These are phyloP conservation scores for Entamoeba invadens DNA, from an alignment of 208 protist genomes.

Conservation along the genomic window DNA sequence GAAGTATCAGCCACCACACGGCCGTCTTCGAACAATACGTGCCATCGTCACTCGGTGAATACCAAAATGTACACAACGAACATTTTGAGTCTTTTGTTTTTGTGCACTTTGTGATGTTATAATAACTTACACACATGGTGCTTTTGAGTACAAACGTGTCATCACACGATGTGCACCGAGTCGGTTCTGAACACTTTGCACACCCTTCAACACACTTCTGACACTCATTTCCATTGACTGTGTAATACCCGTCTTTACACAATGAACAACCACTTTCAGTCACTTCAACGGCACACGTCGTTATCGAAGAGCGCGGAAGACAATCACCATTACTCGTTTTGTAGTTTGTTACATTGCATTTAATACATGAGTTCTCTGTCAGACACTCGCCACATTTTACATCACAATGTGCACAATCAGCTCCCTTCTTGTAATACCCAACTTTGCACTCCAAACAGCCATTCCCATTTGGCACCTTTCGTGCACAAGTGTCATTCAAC, in stretches of 20 bases:
- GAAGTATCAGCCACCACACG: not conserved
- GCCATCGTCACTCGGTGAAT: not conserved
- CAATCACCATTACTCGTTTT: no score
- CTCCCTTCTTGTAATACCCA: not conserved
- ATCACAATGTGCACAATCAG: not conserved
- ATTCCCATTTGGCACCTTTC: not conserved
- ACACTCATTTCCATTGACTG: not conserved
- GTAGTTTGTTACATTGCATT: no score
- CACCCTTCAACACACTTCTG: not conserved
- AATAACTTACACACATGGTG: no score
- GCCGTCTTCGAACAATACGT: not conserved
- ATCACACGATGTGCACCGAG: not conserved
- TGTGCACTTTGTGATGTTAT: no score
- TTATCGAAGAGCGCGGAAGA: no score
- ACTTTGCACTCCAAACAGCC: not conserved
- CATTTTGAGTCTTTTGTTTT: no score
- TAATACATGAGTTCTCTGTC: no score
- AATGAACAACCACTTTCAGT: not conserved
- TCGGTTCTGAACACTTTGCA: not conserved
- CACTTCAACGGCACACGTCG: not conserved
- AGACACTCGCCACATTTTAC: not conserved
- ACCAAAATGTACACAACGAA: no score
- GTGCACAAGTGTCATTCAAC: not conserved
- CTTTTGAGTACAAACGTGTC: no score
- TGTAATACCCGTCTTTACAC: not conserved